phyloP scores from a whole-genome alignment of 768 basidiomycete genomes.

The Suillus ampliporus region DNA sequence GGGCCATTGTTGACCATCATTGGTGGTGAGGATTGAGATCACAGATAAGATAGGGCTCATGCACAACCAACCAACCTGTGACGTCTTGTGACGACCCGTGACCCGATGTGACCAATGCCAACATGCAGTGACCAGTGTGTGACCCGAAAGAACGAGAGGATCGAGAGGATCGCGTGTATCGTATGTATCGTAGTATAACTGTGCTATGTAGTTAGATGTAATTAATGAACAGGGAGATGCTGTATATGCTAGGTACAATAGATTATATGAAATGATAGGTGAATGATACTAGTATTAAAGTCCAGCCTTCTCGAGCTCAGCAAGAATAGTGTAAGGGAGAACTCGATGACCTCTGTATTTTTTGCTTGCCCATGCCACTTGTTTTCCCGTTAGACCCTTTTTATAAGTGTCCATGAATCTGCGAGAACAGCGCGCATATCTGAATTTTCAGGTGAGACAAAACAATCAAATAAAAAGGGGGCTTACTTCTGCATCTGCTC shows the following conservation, averaged over 20 bases:
- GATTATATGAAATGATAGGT: background rate
- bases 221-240: background rate
- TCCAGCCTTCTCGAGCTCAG: background rate
- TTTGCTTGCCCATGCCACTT: slow-evolving; percentile 28
- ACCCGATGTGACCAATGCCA: slow-evolving; percentile 10
- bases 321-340: background rate
- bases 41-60: slow-evolving; percentile 13
- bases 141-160: no score
- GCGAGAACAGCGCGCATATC: slow-evolving; percentile 14
- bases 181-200: background rate
- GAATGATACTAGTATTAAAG: background rate
- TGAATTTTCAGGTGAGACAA: background rate
- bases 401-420: slow-evolving; percentile 26
- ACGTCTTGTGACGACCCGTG: background rate
- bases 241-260: background rate
- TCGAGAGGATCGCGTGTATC: no score
- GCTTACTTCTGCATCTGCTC: slow-evolving; percentile 17
- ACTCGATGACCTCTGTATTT: slow-evolving; percentile 22
- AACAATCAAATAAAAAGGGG: background rate
- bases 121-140: background rate
- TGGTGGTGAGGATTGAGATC: background rate
- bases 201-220: background rate
- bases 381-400: slow-evolving; percentile 21
- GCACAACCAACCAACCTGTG: slow-evolving; percentile 11
- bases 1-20: no score